A percentile compares a stretch with the other conserved stretches of the same genome.
Conservation (phyloP, 768 basidiomycete species). For the Hygrophorus pudorinus region DNA sequence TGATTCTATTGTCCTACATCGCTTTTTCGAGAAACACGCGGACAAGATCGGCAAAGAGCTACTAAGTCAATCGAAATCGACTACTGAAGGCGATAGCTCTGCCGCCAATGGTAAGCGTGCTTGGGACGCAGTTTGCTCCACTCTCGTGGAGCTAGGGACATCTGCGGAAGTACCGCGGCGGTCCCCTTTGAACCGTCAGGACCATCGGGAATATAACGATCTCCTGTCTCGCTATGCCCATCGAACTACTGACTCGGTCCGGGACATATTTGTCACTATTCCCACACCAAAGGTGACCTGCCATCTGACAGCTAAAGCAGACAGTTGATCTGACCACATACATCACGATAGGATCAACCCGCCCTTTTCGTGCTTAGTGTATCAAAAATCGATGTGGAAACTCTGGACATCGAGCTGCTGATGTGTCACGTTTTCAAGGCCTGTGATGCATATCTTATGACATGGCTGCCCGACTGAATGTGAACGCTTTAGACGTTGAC, state of each 20-base stretch:
- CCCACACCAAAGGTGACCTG: constrained; percentile 32
- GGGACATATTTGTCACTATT: constrained; percentile 55
- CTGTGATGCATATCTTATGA: constrained; percentile 5
- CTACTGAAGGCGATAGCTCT: constrained; percentile 44
- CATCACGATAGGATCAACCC: constrained; percentile 26
- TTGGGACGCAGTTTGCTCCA: constrained; percentile 73
- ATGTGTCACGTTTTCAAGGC: constrained; percentile 76
- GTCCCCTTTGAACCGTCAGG: constrained; percentile 33
- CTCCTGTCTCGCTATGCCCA: constrained; percentile 57
- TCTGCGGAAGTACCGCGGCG: constrained; percentile 57
- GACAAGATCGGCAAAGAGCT: constrained; percentile 86
- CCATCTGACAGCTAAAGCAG: background rate
- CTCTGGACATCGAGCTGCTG: constrained; percentile 67
- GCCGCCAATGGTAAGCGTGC: constrained; percentile 64
- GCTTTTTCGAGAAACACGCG: constrained; percentile 76
- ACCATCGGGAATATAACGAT: constrained; percentile 58
- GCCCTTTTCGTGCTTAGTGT: constrained; percentile 56
- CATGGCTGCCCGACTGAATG: background rate
- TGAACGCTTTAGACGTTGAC: constrained; percentile 35
- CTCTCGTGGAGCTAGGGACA: constrained; percentile 70
- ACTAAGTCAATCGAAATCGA: constrained; percentile 56
- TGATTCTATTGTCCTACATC: constrained; percentile 72
- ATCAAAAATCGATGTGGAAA: constrained; percentile 68
- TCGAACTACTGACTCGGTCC: constrained; percentile 50
- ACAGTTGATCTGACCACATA: constrained; percentile 1